phyloP scores from a whole-genome alignment of 2,329 filamentous ascomycete species.

The Diaporthe citrichinensis region DNA sequence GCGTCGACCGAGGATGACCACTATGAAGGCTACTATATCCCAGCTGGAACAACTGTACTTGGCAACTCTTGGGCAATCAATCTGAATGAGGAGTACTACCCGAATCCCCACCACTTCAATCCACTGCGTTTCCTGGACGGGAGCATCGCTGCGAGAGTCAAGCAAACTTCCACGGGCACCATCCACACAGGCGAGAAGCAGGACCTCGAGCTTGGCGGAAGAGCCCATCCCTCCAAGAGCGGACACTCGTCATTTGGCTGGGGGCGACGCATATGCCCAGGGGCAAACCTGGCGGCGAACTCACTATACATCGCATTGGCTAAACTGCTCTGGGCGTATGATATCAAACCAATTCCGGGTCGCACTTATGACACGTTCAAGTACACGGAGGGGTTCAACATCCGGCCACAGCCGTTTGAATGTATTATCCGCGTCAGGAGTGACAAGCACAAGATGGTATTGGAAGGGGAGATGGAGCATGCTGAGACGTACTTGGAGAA shows the following conservation, averaged over 20 bases:
- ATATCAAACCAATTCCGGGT: constrained; percentile 45
- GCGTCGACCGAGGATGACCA: constrained; percentile 62
- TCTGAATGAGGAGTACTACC: constrained; percentile 44
- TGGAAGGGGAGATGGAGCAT: constrained; percentile 41
- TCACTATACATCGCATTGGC: constrained; percentile 50
- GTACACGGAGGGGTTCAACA: constrained; percentile 46
- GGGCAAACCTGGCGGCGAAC: constrained; percentile 43
- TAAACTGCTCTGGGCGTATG: constrained; percentile 62
- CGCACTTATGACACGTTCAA: constrained; percentile 43
- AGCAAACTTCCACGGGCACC: neutral
- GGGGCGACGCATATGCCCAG: constrained; percentile 56
- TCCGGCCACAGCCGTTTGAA: constrained; percentile 44
- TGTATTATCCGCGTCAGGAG: constrained; percentile 43
- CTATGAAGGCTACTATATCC: constrained; percentile 64
- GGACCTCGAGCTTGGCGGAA: constrained; percentile 32
- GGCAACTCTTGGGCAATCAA: constrained; percentile 52
- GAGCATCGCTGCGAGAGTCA: constrained; percentile 37
- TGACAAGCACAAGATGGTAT: constrained; percentile 39
- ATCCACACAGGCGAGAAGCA: neutral
- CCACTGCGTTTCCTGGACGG: constrained; percentile 43
- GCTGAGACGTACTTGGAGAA: constrained; percentile 42
- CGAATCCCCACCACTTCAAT: constrained; percentile 44
- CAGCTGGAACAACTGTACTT: constrained; percentile 60
- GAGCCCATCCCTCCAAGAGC: constrained; percentile 43
- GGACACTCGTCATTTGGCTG: constrained; percentile 62